Evolutionary conservation across 352 stramenopile genomes (phyloP).

Genomic region (Pythium insidiosum): DNA sequence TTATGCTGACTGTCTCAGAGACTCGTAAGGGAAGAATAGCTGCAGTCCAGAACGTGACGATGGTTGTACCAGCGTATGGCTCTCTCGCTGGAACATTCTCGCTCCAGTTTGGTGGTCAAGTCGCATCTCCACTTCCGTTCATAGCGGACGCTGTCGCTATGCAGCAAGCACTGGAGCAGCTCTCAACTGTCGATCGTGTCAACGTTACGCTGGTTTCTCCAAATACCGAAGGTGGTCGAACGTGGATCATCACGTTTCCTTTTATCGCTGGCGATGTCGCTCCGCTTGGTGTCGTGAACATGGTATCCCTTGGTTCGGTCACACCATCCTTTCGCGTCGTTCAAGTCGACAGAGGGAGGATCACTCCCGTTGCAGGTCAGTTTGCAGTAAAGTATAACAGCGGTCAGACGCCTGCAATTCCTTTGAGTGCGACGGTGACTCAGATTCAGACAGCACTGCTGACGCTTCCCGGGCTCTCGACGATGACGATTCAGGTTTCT

Average conservation of each 20-base stretch:
- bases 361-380: constrained; percentile 2
- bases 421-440: constrained; percentile 2
- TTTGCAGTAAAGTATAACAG: constrained; percentile 12
- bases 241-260: constrained; percentile 26
- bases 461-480: constrained; percentile 1
- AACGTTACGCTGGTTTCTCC: constrained; percentile 15
- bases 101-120: constrained; percentile 5
- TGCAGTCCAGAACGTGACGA: constrained; percentile 18
- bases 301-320: background rate
- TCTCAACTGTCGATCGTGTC: constrained; percentile 16
- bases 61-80: constrained; percentile 1
- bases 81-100: constrained; percentile 11
- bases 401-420: constrained; percentile 2
- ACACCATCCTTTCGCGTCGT: constrained; percentile 5
- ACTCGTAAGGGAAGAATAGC: constrained; percentile 11
- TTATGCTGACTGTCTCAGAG: constrained; percentile 7
- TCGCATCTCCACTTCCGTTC: constrained; percentile 4
- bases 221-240: constrained; percentile 18
- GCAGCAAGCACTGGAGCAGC: constrained; percentile 5
- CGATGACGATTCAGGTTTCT: constrained; percentile 2
- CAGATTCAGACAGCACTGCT: constrained; percentile 5
- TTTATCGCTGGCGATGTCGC: constrained; percentile 20
- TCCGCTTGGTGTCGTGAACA: constrained; percentile 2
- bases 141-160: constrained; percentile 5
- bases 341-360: constrained; percentile 2